Conservation (phyloP, 2,329 filamentous ascomycete genomes). For the Proliferodiscus dingleyae region DNA sequence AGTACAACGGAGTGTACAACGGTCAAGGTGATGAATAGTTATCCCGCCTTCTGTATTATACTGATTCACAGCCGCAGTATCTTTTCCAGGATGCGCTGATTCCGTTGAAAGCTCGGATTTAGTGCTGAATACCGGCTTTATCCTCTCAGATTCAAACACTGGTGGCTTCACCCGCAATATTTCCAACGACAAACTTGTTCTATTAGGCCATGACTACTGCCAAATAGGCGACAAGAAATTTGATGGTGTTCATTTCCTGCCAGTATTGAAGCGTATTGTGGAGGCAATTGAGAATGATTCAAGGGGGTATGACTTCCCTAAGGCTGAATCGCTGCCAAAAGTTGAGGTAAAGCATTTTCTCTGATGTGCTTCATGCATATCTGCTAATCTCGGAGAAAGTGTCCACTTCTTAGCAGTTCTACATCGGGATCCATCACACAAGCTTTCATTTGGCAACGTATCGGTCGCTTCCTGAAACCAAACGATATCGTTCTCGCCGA, state of each 20-base stretch:
- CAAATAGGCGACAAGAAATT: slow-evolving; percentile 21
- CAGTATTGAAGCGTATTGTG: slow-evolving; percentile 66
- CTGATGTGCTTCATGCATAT: not conserved
- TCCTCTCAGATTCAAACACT: slow-evolving; percentile 44
- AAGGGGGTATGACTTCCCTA: slow-evolving; percentile 10
- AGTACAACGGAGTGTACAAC: slow-evolving; percentile 45
- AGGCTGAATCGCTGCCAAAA: slow-evolving; percentile 6
- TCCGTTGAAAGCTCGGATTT: slow-evolving; percentile 41
- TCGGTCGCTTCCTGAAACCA: slow-evolving; percentile 42
- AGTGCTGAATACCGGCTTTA: slow-evolving; percentile 42
- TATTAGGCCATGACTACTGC: slow-evolving; percentile 22
- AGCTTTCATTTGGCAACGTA: slow-evolving; percentile 43
- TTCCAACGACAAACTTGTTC: slow-evolving; percentile 23
- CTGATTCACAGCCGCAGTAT: slow-evolving; percentile 10
- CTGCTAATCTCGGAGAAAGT: slow-evolving; percentile 8
- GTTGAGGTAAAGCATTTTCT: slow-evolving; percentile 11
- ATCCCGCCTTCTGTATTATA: not conserved
- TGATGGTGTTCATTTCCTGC: slow-evolving; percentile 54
- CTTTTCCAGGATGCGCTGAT: slow-evolving; percentile 28
- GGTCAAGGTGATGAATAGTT: slow-evolving; percentile 35
- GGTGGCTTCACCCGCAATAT: slow-evolving; percentile 35
- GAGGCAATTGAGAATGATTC: slow-evolving; percentile 20
- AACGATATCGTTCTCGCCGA: slow-evolving; percentile 54
- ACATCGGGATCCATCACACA: slow-evolving; percentile 40
- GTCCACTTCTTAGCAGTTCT: slow-evolving; percentile 14